Percentiles rank a stretch among this genome's conserved stretches.
Conservation (phyloP, 23 red algal species). For the Agarophyton chilense region DNA sequence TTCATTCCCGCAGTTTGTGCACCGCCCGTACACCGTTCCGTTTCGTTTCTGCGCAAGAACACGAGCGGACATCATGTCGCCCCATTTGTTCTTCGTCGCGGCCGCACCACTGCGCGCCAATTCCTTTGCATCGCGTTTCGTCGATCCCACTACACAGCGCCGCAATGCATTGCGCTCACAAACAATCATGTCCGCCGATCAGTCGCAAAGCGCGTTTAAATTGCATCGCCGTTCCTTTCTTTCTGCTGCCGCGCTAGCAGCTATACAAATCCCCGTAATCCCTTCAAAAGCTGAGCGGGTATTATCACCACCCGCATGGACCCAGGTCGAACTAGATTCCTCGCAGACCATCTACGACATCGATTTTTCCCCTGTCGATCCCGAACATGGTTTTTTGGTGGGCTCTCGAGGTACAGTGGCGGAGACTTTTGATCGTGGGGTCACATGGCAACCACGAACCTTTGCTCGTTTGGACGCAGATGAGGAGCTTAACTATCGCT, state of each 20-base stretch:
- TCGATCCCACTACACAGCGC: neutral
- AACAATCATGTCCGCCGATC: neutral
- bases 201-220: neutral
- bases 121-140: neutral
- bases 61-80: neutral
- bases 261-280: neutral
- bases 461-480: constrained; percentile 85
- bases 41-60: neutral
- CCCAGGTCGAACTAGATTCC: constrained; percentile 41
- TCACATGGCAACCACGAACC: constrained; percentile 82
- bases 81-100: constrained; percentile 2
- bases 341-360: constrained; percentile 80
- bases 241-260: constrained; percentile 35
- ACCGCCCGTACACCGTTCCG: too few relatives aligned
- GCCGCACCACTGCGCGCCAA: constrained; percentile 4
- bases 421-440: constrained; percentile 86
- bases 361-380: constrained; percentile 69
- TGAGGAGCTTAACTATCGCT: constrained; percentile 98
- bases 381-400: constrained; percentile 89
- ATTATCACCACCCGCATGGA: constrained; percentile 58
- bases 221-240: constrained; percentile 44
- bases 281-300: constrained; percentile 15
- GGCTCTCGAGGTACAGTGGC: constrained; percentile 88
- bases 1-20: too few relatives aligned
- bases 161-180: neutral